A percentile compares a stretch with the other conserved stretches of the same genome.
Evolutionary conservation across 164 flowering plant genomes (phyloP).

Genomic region (Litsea cubeba): DNA sequence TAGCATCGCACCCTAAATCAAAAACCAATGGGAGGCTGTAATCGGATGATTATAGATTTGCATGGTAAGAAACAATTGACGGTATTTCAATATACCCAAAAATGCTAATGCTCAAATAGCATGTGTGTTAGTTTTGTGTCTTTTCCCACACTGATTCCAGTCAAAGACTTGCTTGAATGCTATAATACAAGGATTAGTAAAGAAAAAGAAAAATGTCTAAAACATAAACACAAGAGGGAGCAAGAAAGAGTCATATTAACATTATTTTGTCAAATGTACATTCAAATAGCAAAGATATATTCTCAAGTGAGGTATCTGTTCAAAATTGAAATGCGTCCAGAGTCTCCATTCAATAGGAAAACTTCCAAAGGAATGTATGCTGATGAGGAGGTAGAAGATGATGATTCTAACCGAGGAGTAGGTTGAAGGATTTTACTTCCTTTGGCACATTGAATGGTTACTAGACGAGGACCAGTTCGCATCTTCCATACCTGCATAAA

Average conservation of each 20-base stretch:
- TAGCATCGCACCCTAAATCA: background rate
- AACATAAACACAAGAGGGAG: background rate
- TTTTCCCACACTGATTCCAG: background rate
- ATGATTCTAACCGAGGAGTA: conserved; percentile 66
- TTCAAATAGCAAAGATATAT: background rate
- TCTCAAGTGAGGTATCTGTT: conserved; percentile 50
- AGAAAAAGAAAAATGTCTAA: background rate
- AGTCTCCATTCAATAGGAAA: conserved; percentile 88
- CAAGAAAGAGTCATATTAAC: background rate
- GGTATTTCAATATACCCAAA: too few species aligned
- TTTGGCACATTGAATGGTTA: conserved; percentile 64
- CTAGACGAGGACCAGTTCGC: conserved; percentile 87
- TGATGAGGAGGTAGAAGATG: conserved; percentile 30
- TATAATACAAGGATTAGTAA: background rate
- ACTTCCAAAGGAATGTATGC: conserved; percentile 81
- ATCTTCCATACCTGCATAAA: conserved; percentile 88
- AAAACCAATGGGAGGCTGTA: background rate
- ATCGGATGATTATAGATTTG: too few species aligned
- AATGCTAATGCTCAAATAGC: background rate
- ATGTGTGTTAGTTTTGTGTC: background rate
- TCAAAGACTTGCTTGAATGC: background rate
- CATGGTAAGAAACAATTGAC: too few species aligned
- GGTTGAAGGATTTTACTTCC: conserved; percentile 90
- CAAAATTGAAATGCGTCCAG: conserved; percentile 76
- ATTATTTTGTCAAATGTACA: conserved; percentile 5